Evolutionary conservation across 2,329 filamentous ascomycete species (phyloP).

Genomic region (Xylogone sp.): DNA sequence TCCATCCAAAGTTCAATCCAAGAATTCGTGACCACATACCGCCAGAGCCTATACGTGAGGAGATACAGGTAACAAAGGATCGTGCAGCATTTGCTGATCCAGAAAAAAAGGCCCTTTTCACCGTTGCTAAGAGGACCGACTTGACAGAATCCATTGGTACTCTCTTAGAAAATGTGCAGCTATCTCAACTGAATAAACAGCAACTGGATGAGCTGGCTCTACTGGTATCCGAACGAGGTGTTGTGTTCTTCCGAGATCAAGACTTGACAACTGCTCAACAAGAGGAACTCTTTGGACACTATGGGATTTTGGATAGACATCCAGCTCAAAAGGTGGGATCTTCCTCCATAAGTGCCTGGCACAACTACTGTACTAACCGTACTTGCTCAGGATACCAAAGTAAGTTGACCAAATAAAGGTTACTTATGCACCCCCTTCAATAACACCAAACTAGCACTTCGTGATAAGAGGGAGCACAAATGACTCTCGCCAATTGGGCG

Average conservation of each 20-base stretch:
- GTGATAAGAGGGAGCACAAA: conserved; percentile 40
- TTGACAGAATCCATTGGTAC: conserved; percentile 66
- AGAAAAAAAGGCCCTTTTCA: conserved; percentile 34
- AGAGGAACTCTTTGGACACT: conserved; percentile 43
- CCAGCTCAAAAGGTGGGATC: conserved; percentile 36
- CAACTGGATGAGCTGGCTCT: conserved; percentile 72
- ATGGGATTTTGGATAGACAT: conserved; percentile 42
- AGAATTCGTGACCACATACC: conserved; percentile 39
- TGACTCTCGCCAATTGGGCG: conserved; percentile 40
- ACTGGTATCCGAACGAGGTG: conserved; percentile 57
- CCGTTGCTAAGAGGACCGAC: conserved; percentile 24
- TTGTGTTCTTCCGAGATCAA: conserved; percentile 54
- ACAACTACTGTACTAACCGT: too few species aligned
- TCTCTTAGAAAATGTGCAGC: conserved; percentile 64
- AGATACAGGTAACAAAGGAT: conserved; percentile 23
- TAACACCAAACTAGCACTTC: conserved; percentile 34
- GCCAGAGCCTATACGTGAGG: conserved; percentile 32
- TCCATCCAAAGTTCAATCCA: conserved; percentile 44
- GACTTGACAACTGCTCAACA: conserved; percentile 41
- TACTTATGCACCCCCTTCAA: too few species aligned
- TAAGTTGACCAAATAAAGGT: too few species aligned
- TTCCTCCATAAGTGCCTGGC: too few species aligned
- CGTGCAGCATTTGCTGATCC: conserved; percentile 32
- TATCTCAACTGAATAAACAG: conserved; percentile 61
- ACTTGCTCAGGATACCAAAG: background rate